These are phyloP conservation scores for Typha latifolia DNA, from an alignment of 176 grass and related monocot species.

Conservation along the genomic window DNA sequence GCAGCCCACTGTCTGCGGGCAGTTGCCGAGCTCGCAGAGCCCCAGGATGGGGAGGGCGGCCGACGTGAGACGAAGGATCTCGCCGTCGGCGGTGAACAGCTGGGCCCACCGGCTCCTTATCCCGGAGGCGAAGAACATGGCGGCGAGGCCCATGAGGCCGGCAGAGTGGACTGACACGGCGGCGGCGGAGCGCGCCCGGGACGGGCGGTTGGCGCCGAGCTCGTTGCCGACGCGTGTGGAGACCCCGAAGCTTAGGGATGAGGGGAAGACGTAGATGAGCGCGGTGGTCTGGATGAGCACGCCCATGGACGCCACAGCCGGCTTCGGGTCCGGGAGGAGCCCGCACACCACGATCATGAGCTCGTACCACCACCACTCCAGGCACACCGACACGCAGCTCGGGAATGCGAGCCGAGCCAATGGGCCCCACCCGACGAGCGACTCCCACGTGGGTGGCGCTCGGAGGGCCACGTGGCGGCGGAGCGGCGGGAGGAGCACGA, in stretches of 20 bases:
- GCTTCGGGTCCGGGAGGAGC: slow-evolving; percentile 62
- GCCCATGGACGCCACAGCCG: slow-evolving; percentile 93
- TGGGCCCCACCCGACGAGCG: slow-evolving; percentile 53
- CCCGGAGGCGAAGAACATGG: slow-evolving; percentile 62
- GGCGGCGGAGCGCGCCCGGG: slow-evolving; percentile 42
- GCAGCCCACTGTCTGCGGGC: slow-evolving; percentile 96
- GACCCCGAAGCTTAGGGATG: slow-evolving; percentile 67
- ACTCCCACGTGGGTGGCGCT: slow-evolving; percentile 31
- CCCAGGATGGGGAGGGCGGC: slow-evolving; percentile 76
- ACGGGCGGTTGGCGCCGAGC: slow-evolving; percentile 74
- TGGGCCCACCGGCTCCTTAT: slow-evolving; percentile 59
- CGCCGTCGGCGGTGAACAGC: slow-evolving; percentile 59
- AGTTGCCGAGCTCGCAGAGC: slow-evolving; percentile 95
- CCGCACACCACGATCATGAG: slow-evolving; percentile 94
- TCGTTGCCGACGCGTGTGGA: slow-evolving; percentile 90
- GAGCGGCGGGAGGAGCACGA: slow-evolving; percentile 33
- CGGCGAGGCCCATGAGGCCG: slow-evolving; percentile 51
- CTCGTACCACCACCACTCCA: slow-evolving; percentile 99
- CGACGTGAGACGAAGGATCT: slow-evolving; percentile 52
- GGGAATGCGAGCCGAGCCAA: slow-evolving; percentile 52
- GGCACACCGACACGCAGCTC: slow-evolving; percentile 85
- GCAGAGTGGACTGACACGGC: slow-evolving; percentile 44
- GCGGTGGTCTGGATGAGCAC: slow-evolving; percentile 98
- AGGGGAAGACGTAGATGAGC: slow-evolving; percentile 87
- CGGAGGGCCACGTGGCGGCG: slow-evolving; percentile 18